Percentiles rank a stretch among this genome's conserved stretches.
phyloP scores from a whole-genome alignment of 352 stramenopile species.

The Phytopythium aichiense region DNA sequence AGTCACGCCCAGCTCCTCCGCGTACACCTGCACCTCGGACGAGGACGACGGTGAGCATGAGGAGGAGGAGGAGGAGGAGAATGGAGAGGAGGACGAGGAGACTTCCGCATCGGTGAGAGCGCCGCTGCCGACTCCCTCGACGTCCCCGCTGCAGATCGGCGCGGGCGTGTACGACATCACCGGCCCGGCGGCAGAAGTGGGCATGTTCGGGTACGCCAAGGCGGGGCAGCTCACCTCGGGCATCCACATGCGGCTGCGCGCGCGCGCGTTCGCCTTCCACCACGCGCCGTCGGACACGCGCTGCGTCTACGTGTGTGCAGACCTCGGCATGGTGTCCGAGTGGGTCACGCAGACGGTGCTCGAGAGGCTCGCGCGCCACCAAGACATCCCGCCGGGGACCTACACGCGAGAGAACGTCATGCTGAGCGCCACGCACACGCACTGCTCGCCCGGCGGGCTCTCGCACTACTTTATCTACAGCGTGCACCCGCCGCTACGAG shows the following conservation, averaged over 20 bases:
- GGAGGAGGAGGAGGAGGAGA: background rate
- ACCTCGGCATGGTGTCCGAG: constrained; percentile 88
- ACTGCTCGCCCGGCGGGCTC: constrained; percentile 87
- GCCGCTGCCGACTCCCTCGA: background rate
- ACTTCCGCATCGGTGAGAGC: background rate
- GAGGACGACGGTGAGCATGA: background rate
- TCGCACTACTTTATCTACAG: constrained; percentile 93
- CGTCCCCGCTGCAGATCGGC: constrained; percentile 44
- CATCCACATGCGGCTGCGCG: constrained; percentile 84
- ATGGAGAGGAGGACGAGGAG: background rate
- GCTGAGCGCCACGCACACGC: constrained; percentile 91
- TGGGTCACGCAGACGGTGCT: constrained; percentile 85
- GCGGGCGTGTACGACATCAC: constrained; percentile 86
- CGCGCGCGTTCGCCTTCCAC: constrained; percentile 78
- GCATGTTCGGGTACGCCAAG: constrained; percentile 89
- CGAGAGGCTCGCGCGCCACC: constrained; percentile 43
- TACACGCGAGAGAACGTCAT: constrained; percentile 82
- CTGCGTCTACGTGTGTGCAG: constrained; percentile 85
- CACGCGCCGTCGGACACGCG: constrained; percentile 23
- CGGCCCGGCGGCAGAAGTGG: constrained; percentile 69
- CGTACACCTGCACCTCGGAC: constrained; percentile 8
- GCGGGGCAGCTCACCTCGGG: constrained; percentile 65
- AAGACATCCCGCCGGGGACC: constrained; percentile 26
- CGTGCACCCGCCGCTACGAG: constrained; percentile 71
- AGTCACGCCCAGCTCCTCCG: constrained; percentile 8